Evolutionary conservation across 768 basidiomycete species (phyloP).

Genomic region (Boletus rubropictus): DNA sequence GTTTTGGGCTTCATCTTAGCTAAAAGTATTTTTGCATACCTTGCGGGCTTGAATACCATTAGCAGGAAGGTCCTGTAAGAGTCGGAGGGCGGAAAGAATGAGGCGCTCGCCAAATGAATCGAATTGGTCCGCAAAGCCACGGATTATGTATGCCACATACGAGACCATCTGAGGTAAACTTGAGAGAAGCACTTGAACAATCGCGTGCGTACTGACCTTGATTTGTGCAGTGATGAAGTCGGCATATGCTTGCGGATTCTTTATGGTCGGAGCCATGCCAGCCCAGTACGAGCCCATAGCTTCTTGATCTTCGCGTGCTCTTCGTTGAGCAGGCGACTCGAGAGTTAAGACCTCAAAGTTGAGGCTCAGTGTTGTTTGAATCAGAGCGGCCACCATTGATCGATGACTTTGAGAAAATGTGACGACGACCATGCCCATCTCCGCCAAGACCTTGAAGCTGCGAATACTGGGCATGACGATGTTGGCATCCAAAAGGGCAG

Average conservation of each 20-base stretch:
- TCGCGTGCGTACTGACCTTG: slow-evolving; percentile 48
- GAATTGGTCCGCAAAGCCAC: slow-evolving; percentile 57
- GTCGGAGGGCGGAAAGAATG: slow-evolving; percentile 72
- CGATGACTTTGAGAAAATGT: slow-evolving; percentile 83
- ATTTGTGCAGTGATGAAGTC: slow-evolving; percentile 88
- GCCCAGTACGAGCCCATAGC: slow-evolving; percentile 80
- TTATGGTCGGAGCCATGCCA: slow-evolving; percentile 72
- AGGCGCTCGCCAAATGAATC: slow-evolving; percentile 77
- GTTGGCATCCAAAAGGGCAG: slow-evolving; percentile 48
- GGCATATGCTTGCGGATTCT: slow-evolving; percentile 65
- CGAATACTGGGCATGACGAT: slow-evolving; percentile 62
- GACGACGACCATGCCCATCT: slow-evolving; percentile 89
- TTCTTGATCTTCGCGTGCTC: slow-evolving; percentile 71
- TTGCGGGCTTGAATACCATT: slow-evolving; percentile 78
- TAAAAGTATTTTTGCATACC: slow-evolving; percentile 35
- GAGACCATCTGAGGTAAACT: slow-evolving; percentile 65
- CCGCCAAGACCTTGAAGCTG: slow-evolving; percentile 91
- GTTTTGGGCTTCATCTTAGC: not conserved
- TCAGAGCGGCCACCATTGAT: slow-evolving; percentile 53
- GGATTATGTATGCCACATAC: slow-evolving; percentile 84
- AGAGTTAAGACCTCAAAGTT: slow-evolving; percentile 74
- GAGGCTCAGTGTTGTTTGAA: slow-evolving; percentile 67
- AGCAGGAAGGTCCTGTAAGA: slow-evolving; percentile 89
- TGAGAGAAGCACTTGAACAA: slow-evolving; percentile 1
- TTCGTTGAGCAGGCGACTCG: slow-evolving; percentile 76